A percentile compares a stretch with the other conserved stretches of the same genome.
These are phyloP conservation scores for Candida frijolesensis DNA, from an alignment of 1,139 yeast species.

Conservation along the genomic window DNA sequence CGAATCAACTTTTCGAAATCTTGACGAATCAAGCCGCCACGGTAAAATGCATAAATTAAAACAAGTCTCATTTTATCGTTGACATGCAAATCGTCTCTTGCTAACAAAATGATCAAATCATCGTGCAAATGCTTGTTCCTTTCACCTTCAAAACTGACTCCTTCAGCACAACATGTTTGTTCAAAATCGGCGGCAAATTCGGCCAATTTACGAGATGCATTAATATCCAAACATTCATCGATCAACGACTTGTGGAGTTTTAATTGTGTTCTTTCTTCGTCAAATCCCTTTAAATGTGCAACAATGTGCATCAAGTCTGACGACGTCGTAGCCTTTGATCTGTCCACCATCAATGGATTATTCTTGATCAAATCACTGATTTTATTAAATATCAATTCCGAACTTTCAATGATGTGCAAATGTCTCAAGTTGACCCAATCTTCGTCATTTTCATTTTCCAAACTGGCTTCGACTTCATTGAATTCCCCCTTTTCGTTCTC, in stretches of 20 bases:
- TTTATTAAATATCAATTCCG: constrained; percentile 61
- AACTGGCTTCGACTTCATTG: constrained; percentile 42
- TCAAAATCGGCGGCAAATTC: constrained; percentile 68
- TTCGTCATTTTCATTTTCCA: constrained; percentile 65
- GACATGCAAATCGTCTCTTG: constrained; percentile 50
- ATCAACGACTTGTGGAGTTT: constrained; percentile 62
- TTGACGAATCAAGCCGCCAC: constrained; percentile 79
- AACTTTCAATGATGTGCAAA: constrained; percentile 75
- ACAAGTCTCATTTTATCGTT: constrained; percentile 77
- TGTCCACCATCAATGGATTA: constrained; percentile 70
- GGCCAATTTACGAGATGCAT: constrained; percentile 56
- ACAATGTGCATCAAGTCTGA: constrained; percentile 66
- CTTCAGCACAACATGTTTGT: constrained; percentile 76
- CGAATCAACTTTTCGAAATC: constrained; percentile 73
- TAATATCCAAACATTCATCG: constrained; percentile 57
- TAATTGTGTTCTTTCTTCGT: constrained; percentile 63
- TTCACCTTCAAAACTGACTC: constrained; percentile 71
- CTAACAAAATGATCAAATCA: constrained; percentile 60
- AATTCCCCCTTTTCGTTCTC: constrained; percentile 62
- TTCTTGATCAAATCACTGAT: constrained; percentile 70
- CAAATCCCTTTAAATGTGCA: constrained; percentile 69
- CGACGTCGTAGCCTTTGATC: constrained; percentile 60
- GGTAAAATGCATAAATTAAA: constrained; percentile 73
- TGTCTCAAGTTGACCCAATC: constrained; percentile 79
- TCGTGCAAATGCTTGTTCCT: constrained; percentile 67